Evolutionary conservation across 2,329 filamentous ascomycete genomes (phyloP).

Genomic region (Sporothrix mexicana): DNA sequence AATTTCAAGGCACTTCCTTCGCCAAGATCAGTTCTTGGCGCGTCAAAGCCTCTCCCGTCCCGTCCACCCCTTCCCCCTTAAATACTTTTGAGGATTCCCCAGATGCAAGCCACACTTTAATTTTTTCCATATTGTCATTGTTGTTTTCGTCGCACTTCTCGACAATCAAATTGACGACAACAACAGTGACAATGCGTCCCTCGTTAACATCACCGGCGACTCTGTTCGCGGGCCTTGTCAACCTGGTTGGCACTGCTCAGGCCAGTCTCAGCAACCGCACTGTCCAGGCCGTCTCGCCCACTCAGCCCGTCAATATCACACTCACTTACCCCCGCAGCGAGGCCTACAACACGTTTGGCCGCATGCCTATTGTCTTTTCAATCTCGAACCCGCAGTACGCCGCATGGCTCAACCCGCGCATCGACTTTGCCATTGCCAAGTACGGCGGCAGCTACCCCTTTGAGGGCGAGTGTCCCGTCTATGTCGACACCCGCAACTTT

Average conservation of each 20-base stretch:
- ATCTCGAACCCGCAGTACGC: conserved; percentile 20
- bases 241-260: not conserved
- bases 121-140: too few relatives aligned
- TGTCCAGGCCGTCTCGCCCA: not conserved
- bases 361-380: conserved; percentile 8
- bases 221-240: not conserved
- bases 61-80: not conserved
- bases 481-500: conserved; percentile 13
- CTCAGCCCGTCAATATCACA: not conserved
- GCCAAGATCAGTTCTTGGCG: conserved; percentile 23
- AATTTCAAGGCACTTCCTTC: not conserved
- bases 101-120: not conserved
- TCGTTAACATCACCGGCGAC: not conserved
- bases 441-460: conserved; percentile 10
- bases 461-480: conserved; percentile 12
- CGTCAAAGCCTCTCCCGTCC: not conserved
- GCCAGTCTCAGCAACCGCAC: not conserved
- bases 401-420: not conserved
- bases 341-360: conserved; percentile 3
- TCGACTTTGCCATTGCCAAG: conserved; percentile 17
- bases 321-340: conserved; percentile 22
- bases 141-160: not conserved
- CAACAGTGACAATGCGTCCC: not conserved
- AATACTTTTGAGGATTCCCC: not conserved
- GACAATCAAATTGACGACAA: not conserved